These are phyloP conservation scores for Euryodendron excelsum DNA, from an alignment of 148 eudicot genomes.

Conservation along the genomic window DNA sequence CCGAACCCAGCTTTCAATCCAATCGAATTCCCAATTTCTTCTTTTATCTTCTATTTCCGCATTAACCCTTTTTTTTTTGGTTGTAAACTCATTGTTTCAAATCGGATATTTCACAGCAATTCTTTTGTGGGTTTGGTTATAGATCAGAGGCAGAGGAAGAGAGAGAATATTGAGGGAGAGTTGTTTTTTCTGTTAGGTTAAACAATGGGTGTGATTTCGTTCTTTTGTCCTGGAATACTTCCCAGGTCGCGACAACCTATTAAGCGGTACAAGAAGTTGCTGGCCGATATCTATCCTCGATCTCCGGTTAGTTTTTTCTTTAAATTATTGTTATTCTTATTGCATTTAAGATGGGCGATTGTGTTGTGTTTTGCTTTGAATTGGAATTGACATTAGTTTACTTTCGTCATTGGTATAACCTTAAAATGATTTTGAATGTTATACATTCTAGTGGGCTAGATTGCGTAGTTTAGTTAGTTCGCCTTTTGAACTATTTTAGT, in stretches of 20 bases:
- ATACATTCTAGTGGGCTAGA: background rate
- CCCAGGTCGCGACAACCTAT: conserved; percentile 86
- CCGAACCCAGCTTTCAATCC: background rate
- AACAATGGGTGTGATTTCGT: conserved; percentile 58
- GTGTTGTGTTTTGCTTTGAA: background rate
- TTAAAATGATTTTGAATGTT: background rate
- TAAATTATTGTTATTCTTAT: background rate
- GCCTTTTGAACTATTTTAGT: background rate
- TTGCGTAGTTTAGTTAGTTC: background rate
- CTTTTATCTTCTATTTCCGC: background rate
- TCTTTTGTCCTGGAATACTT: conserved; percentile 68
- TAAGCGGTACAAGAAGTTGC: conserved; percentile 75
- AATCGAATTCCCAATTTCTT: background rate
- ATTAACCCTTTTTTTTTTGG: background rate
- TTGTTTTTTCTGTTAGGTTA: background rate
- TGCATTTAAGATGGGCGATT: background rate
- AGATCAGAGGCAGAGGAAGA: background rate
- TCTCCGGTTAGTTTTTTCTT: conserved; percentile 46
- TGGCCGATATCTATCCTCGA: conserved; percentile 71
- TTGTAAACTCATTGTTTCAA: background rate
- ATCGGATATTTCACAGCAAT: background rate
- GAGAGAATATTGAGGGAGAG: background rate
- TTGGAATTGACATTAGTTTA: background rate
- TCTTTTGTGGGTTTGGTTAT: background rate
- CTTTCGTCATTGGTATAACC: background rate